Percentiles rank a stretch among this genome's conserved stretches.
Conservation (phyloP, 129 eudicot species). For the Rutidosis leptorrhynchoides region DNA sequence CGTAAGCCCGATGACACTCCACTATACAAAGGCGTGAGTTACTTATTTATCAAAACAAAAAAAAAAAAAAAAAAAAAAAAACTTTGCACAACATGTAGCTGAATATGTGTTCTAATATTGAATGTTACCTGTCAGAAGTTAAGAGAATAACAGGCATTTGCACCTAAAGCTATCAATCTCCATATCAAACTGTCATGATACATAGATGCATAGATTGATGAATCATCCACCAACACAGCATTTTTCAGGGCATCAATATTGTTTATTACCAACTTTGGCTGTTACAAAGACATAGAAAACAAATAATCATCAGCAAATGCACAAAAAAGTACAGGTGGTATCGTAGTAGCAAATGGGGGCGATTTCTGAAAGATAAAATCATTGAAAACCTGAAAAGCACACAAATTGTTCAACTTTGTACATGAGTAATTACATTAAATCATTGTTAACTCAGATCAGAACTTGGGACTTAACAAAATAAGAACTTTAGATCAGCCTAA, state of each 20-base stretch:
- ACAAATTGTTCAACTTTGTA: too few relatives aligned
- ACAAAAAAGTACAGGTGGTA: conserved; percentile 6
- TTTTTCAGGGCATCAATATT: too few relatives aligned
- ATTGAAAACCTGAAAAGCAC: too few relatives aligned
- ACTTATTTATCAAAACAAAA: conserved; percentile 8
- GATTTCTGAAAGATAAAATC: too few relatives aligned
- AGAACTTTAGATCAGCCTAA: neutral
- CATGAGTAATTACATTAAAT: too few relatives aligned
- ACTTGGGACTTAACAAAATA: neutral
- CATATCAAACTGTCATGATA: conserved; percentile 95
- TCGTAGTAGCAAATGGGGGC: too few relatives aligned
- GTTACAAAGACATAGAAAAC: conserved; percentile 17
- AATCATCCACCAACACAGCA: conserved; percentile 58
- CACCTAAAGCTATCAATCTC: conserved; percentile 95
- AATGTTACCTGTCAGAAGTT: conserved; percentile 81
- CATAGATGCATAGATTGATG: conserved; percentile 63
- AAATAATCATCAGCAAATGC: conserved; percentile 12
- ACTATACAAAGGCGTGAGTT: conserved; percentile 1
- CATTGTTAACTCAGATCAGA: conserved; percentile 10
- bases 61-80: too few relatives aligned
- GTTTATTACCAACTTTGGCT: too few relatives aligned
- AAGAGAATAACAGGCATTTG: conserved; percentile 71
- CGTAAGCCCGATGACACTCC: neutral
- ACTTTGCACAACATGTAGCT: neutral
- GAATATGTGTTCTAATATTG: neutral